Percentiles rank a stretch among this genome's conserved stretches.
phyloP scores from a whole-genome alignment of 1,284 basidiomycete species.

The Melanopsichium pennsylvanicum region DNA sequence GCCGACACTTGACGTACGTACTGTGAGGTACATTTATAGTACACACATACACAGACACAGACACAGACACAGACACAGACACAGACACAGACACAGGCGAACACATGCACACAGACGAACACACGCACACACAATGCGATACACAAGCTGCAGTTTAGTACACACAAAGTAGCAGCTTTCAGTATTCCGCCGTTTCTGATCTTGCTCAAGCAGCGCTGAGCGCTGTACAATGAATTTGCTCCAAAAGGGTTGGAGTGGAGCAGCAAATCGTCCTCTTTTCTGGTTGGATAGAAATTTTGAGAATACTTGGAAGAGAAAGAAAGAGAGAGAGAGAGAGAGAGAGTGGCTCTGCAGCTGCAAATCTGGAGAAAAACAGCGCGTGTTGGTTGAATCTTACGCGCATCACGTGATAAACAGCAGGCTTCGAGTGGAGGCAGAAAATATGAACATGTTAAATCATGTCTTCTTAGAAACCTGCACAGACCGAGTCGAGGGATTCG shows the following conservation, averaged over 20 bases:
- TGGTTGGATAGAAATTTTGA: slow-evolving; percentile 12
- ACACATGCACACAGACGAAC: too few species aligned
- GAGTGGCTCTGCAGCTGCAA: slow-evolving; percentile 9
- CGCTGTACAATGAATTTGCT: too few species aligned
- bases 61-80: slow-evolving; percentile 4
- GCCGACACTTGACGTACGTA: slow-evolving; percentile 6
- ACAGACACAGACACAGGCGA: background rate
- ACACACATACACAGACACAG: slow-evolving; percentile 4
- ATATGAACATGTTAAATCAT: slow-evolving; percentile 15
- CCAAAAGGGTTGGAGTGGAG: too few species aligned
- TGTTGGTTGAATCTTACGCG: slow-evolving; percentile 27
- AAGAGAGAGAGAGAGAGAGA: too few species aligned
- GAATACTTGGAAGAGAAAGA: background rate
- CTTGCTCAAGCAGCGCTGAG: background rate
- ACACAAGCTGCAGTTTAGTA: too few species aligned
- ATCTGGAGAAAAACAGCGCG: slow-evolving; percentile 30
- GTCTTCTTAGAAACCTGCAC: too few species aligned
- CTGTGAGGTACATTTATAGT: too few species aligned
- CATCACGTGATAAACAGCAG: slow-evolving; percentile 30
- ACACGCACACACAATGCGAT: too few species aligned
- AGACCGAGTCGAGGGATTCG: slow-evolving; percentile 21
- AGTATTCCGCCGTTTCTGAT: background rate
- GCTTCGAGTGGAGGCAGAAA: slow-evolving; percentile 18
- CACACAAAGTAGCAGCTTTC: too few species aligned
- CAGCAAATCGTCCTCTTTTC: background rate